Conservation (phyloP, 2,329 filamentous ascomycete genomes). For the Verticillium zaregamsianum region DNA sequence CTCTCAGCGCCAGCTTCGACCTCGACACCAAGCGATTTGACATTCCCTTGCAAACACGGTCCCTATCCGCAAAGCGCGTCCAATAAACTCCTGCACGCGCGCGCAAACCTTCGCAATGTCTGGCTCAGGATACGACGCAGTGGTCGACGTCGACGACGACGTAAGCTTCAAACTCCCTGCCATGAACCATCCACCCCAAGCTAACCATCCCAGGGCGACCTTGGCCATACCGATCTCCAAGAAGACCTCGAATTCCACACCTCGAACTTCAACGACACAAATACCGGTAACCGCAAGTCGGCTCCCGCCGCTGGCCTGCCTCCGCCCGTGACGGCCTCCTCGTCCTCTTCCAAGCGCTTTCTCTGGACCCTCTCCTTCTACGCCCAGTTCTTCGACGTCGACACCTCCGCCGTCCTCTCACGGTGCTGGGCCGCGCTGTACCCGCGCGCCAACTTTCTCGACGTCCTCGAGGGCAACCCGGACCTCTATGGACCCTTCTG, state of each 20-base stretch:
- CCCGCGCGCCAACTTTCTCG: constrained; percentile 90
- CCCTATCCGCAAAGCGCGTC: background rate
- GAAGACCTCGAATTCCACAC: constrained; percentile 99
- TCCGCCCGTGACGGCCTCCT: constrained; percentile 49
- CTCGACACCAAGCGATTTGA: background rate
- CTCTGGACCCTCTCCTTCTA: constrained; percentile 94
- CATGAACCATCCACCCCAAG: background rate
- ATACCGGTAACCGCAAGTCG: constrained; percentile 45
- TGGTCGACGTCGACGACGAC: constrained; percentile 96
- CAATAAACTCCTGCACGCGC: background rate
- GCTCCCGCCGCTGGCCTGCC: constrained; percentile 46
- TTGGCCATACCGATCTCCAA: constrained; percentile 96
- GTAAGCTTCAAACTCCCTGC: constrained; percentile 40
- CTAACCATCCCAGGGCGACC: constrained; percentile 66
- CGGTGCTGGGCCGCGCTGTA: constrained; percentile 87
- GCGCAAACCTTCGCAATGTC: constrained; percentile 51
- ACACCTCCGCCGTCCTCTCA: constrained; percentile 82
- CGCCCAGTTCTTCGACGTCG: constrained; percentile 97
- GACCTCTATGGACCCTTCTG: constrained; percentile 97
- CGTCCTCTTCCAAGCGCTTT: constrained; percentile 64
- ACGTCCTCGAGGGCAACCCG: constrained; percentile 93
- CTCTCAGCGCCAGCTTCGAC: background rate
- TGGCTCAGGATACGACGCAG: constrained; percentile 90
- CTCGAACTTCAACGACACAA: constrained; percentile 71
- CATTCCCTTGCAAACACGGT: background rate